Evolutionary conservation across 495 filamentous ascomycete species (phyloP).

Genomic region (Letharia columbiana): DNA sequence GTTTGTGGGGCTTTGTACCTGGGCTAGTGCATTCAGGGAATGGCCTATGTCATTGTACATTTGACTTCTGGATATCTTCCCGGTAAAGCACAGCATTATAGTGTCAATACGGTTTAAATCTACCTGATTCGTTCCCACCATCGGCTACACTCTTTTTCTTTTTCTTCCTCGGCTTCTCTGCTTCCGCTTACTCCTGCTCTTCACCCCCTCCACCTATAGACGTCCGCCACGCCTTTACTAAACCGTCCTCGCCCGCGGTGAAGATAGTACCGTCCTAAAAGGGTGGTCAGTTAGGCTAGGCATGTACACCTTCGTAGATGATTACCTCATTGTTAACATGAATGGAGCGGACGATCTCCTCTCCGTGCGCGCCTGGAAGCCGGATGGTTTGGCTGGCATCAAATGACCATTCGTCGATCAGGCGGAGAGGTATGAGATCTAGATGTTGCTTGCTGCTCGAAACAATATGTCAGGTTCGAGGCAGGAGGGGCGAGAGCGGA

Average conservation of each 20-base stretch:
- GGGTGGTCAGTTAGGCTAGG: constrained; percentile 5
- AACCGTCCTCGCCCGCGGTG: constrained; percentile 72
- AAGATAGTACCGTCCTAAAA: constrained; percentile 56
- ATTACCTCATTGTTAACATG: constrained; percentile 60
- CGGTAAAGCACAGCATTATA: neutral
- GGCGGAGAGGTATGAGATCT: constrained; percentile 57
- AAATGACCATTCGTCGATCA: constrained; percentile 50
- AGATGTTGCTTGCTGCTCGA: constrained; percentile 50
- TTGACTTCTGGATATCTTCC: neutral
- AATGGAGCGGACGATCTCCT: constrained; percentile 75
- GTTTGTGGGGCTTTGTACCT: neutral
- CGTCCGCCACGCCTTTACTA: constrained; percentile 48
- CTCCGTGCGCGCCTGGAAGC: constrained; percentile 68
- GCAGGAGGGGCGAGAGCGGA: neutral
- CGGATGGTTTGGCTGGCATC: constrained; percentile 53
- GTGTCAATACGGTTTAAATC: constrained; percentile 18
- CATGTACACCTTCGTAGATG: neutral
- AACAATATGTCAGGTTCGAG: neutral
- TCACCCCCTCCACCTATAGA: neutral
- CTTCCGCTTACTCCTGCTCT: constrained; percentile 40
- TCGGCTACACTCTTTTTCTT: constrained; percentile 13
- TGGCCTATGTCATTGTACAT: neutral
- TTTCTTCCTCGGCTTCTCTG: constrained; percentile 47
- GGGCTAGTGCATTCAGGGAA: neutral
- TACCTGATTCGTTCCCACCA: constrained; percentile 6